Evolutionary conservation across 306 rosid species (phyloP).

Genomic region (Trifolium dubium): DNA sequence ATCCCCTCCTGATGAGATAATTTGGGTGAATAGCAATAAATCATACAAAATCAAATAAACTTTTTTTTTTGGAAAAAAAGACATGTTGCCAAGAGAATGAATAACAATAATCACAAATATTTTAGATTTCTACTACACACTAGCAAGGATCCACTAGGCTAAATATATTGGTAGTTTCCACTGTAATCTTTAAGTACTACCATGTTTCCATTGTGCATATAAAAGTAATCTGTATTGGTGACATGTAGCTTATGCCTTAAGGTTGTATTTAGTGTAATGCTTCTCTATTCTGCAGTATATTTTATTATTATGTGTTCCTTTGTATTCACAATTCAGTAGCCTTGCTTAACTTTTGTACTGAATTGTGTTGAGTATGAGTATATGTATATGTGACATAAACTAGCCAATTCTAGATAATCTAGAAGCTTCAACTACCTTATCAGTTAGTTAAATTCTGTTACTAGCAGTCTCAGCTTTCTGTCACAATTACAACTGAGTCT

Average conservation of each 20-base stretch:
- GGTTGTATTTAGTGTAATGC: neutral
- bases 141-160: constrained; percentile 5
- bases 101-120: constrained; percentile 26
- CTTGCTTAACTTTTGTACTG: neutral
- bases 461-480: neutral
- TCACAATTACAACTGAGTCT: neutral
- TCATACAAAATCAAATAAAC: constrained; percentile 8
- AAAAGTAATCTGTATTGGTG: neutral
- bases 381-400: neutral
- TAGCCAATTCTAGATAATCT: neutral
- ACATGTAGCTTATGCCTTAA: neutral
- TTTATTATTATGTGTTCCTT: neutral
- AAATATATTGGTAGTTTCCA: constrained; percentile 22
- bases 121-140: constrained; percentile 12
- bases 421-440: neutral
- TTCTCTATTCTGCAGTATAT: neutral
- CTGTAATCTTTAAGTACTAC: neutral
- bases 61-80: neutral
- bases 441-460: constrained; percentile 11
- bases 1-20: constrained; percentile 71
- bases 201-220: neutral
- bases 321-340: neutral
- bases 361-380: neutral
- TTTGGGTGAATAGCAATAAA: constrained; percentile 14
- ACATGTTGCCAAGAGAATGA: neutral